A percentile compares a stretch with the other conserved stretches of the same genome.
Evolutionary conservation across 164 flowering plant genomes (phyloP).

Genomic region (Santalum album): DNA sequence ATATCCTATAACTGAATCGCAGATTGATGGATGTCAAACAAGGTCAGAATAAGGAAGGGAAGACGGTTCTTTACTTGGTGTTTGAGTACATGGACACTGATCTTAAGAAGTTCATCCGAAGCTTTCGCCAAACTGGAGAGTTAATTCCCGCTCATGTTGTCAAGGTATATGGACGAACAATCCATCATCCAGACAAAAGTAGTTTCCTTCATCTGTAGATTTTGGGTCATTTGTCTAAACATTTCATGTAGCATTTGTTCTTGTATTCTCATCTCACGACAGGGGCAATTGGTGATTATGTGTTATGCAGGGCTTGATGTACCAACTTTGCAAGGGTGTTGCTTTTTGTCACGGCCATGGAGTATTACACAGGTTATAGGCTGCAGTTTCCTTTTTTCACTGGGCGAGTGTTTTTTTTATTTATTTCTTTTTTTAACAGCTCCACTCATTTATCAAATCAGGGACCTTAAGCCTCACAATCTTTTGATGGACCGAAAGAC

Average conservation of each 20-base stretch:
- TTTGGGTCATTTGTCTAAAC: no score
- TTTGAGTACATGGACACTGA: conserved; percentile 97
- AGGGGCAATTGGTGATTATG: not conserved
- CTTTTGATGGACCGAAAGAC: conserved; percentile 83
- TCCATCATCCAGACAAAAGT: not conserved
- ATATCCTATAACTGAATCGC: not conserved
- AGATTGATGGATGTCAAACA: conserved; percentile 89
- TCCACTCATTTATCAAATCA: conserved; percentile 9
- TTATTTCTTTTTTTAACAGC: not conserved
- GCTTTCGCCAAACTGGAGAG: conserved; percentile 50
- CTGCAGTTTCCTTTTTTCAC: not conserved
- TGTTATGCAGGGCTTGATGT: conserved; percentile 65
- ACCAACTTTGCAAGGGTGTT: conserved; percentile 92
- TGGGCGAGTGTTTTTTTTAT: not conserved
- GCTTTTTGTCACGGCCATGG: conserved; percentile 93
- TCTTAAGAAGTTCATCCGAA: conserved; percentile 73
- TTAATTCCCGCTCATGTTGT: conserved; percentile 38
- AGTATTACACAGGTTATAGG: conserved; percentile 61
- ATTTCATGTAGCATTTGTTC: no score
- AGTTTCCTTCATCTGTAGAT: not conserved
- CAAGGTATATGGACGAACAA: conserved; percentile 30
- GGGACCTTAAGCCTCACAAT: conserved; percentile 97
- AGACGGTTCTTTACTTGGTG: conserved; percentile 80
- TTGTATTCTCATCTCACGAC: no score
- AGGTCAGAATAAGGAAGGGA: conserved; percentile 88